phyloP scores from a whole-genome alignment of 192 early-diverging fungal species.

The Entomortierella parvispora region DNA sequence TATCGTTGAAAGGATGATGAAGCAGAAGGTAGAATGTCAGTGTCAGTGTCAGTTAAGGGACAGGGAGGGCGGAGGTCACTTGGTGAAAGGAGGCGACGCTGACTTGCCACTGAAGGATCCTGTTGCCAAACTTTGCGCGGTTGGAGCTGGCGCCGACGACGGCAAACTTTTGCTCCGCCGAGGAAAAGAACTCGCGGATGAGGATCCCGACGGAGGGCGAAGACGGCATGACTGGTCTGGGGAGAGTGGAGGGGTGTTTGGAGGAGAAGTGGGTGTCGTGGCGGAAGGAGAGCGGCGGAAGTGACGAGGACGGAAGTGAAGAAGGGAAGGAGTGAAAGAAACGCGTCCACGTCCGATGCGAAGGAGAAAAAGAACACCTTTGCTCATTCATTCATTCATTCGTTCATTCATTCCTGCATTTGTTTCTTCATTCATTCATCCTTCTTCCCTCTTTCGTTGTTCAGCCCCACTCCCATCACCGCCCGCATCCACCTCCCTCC shows the following conservation, averaged over 20 bases:
- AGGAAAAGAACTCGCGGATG: slow-evolving; percentile 61
- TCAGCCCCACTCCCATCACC: background rate
- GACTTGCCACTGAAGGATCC: slow-evolving; percentile 80
- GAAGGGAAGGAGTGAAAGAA: background rate
- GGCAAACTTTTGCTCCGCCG: slow-evolving; percentile 64
- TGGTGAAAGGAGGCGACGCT: background rate
- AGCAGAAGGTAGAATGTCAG: background rate
- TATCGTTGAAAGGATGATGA: slow-evolving; percentile 6
- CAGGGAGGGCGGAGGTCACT: background rate
- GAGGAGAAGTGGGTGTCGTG: background rate
- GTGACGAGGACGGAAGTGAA: background rate
- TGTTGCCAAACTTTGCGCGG: slow-evolving; percentile 85
- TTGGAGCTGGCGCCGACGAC: slow-evolving; percentile 84
- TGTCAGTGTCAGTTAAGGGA: background rate
- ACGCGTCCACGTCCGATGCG: background rate
- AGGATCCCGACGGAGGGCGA: slow-evolving; percentile 21
- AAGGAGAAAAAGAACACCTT: too few species aligned
- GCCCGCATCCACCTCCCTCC: background rate
- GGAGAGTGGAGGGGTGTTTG: background rate
- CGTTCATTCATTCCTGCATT: too few species aligned
- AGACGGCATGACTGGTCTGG: background rate
- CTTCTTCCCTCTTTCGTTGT: background rate
- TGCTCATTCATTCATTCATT: background rate
- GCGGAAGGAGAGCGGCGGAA: background rate
- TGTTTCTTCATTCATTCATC: background rate